These are phyloP conservation scores for Arachnopeziza araneosa DNA, from an alignment of 2,329 filamentous ascomycete species.

Conservation along the genomic window DNA sequence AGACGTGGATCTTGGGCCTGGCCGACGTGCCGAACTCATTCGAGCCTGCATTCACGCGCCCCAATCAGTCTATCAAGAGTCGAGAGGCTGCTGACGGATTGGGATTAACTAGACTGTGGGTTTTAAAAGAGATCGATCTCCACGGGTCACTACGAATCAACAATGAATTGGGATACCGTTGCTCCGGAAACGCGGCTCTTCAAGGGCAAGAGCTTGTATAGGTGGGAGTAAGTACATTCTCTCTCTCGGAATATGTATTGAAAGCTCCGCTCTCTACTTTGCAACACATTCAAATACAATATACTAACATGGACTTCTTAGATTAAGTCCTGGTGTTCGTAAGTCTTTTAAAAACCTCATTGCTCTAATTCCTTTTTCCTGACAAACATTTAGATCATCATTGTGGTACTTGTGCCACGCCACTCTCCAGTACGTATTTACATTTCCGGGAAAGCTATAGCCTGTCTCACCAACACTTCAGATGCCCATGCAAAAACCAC, in stretches of 20 bases:
- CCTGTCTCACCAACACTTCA: conserved; percentile 8
- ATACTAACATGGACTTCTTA: not conserved
- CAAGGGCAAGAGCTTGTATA: conserved; percentile 26
- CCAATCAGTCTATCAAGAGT: not conserved
- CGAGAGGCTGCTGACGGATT: not conserved
- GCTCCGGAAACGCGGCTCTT: conserved; percentile 23
- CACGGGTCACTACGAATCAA: not conserved
- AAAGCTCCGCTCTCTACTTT: not conserved
- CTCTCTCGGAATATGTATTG: not conserved
- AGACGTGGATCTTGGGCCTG: not conserved
- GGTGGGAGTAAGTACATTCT: conserved; percentile 21
- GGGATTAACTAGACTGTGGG: not conserved
- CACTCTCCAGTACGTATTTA: conserved; percentile 24
- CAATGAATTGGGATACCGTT: conserved; percentile 27
- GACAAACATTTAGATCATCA: conserved; percentile 24
- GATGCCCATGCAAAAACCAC: conserved; percentile 27
- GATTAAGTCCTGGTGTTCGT: not conserved
- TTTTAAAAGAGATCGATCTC: not conserved
- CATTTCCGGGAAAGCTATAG: not conserved
- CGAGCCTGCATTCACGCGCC: too few relatives aligned
- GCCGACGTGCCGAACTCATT: too few relatives aligned
- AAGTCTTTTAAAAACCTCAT: too few relatives aligned
- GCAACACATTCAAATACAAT: not conserved
- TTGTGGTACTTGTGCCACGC: conserved; percentile 27
- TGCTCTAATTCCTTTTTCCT: conserved; percentile 8